A percentile compares a stretch with the other conserved stretches of the same genome.
Evolutionary conservation across 1,284 basidiomycete genomes (phyloP).

Genomic region (Austropuccinia psidii): DNA sequence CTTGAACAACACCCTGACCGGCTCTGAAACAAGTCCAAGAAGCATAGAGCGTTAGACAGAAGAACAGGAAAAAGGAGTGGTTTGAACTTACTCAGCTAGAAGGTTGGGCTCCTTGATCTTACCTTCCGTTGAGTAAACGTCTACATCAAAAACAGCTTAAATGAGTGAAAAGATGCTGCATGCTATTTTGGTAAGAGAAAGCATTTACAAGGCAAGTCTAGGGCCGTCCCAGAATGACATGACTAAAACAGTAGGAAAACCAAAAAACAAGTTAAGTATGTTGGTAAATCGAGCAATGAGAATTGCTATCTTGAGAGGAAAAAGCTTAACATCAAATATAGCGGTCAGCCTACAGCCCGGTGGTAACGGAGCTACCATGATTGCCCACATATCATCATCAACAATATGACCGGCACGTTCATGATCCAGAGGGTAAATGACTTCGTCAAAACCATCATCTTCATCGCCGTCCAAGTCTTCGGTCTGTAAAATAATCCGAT

Average conservation of each 20-base stretch:
- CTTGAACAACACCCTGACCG: conserved; percentile 46
- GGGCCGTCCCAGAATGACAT: conserved; percentile 51
- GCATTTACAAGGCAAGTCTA: conserved; percentile 54
- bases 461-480: conserved; percentile 50
- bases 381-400: conserved; percentile 55
- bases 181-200: conserved; percentile 44
- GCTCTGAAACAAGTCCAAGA: conserved; percentile 40
- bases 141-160: neutral
- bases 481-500: neutral
- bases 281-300: neutral
- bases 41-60: conserved; percentile 38
- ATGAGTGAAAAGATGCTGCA: neutral
- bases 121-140: conserved; percentile 73
- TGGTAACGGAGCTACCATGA: conserved; percentile 58
- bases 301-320: neutral
- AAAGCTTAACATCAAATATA: conserved; percentile 60
- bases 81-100: conserved; percentile 66
- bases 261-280: neutral
- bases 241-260: conserved; percentile 1
- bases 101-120: conserved; percentile 87
- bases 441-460: conserved; percentile 53
- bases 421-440: conserved; percentile 77
- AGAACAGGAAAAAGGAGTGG: conserved; percentile 52
- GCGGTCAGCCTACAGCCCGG: conserved; percentile 76
- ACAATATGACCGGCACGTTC: conserved; percentile 64